Conservation (phyloP, 2,329 filamentous ascomycete genomes). For the Aspergillus calidoustus region DNA sequence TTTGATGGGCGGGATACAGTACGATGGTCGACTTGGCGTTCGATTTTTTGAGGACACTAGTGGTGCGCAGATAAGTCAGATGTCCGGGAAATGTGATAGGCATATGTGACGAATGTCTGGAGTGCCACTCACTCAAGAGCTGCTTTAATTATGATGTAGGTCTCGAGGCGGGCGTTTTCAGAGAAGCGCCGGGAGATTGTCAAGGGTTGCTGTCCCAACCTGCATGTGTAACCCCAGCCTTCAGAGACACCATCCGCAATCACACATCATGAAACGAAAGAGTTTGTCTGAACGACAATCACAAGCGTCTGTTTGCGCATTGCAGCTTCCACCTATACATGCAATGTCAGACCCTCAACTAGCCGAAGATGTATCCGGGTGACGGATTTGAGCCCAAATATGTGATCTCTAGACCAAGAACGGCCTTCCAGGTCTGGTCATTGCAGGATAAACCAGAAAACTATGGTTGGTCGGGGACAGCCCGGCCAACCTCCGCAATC, state of each 20-base stretch:
- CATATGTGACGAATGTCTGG: neutral
- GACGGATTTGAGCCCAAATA: neutral
- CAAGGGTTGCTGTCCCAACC: neutral
- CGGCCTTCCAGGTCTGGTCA: neutral
- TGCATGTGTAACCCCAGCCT: neutral
- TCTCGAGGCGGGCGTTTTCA: neutral
- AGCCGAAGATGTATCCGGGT: neutral
- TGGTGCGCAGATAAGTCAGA: neutral
- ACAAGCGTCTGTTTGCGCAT: neutral
- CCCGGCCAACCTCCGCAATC: neutral
- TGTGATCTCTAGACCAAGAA: neutral
- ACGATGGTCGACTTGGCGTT: neutral
- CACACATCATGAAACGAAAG: neutral
- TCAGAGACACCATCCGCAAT: neutral
- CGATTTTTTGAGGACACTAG: neutral
- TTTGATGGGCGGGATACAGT: neutral
- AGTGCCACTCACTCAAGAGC: neutral
- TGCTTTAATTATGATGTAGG: neutral
- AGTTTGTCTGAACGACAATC: neutral
- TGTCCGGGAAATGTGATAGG: neutral
- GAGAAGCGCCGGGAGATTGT: neutral
- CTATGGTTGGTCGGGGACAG: neutral
- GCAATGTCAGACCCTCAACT: neutral
- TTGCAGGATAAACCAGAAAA: neutral
- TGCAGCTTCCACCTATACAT: neutral